Conservation (phyloP, 148 eudicot genomes). For the Cornus controversa region DNA sequence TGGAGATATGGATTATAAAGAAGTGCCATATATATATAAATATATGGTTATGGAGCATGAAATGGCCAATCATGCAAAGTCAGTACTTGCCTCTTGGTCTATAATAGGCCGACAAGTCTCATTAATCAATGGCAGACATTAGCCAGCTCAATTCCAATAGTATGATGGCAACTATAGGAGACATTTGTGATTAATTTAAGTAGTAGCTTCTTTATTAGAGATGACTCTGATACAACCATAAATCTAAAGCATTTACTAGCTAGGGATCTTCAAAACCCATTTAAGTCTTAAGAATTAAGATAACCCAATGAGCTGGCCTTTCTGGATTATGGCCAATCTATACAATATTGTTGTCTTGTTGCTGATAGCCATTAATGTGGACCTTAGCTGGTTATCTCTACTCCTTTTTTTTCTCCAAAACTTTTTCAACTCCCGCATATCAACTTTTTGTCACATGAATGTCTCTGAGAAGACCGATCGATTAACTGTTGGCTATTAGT, state of each 20-base stretch:
- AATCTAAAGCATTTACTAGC: not conserved
- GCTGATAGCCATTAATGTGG: slow-evolving; percentile 15
- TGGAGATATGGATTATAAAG: not conserved
- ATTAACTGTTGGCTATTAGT: too few relatives aligned
- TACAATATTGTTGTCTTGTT: slow-evolving; percentile 5
- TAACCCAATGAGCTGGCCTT: slow-evolving; percentile 23
- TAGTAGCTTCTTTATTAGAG: not conserved
- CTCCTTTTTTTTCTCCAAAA: too few relatives aligned
- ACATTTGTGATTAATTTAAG: slow-evolving; percentile 26
- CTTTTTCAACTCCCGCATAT: too few relatives aligned
- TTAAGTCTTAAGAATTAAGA: not conserved
- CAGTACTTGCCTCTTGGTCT: slow-evolving; percentile 22
- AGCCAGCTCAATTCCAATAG: slow-evolving; percentile 35
- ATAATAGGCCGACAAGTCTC: slow-evolving; percentile 24
- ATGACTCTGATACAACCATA: slow-evolving; percentile 5
- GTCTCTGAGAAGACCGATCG: too few relatives aligned
- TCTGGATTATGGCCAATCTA: slow-evolving; percentile 12
- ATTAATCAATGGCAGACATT: slow-evolving; percentile 31
- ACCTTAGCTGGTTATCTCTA: too few relatives aligned
- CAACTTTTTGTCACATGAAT: too few relatives aligned
- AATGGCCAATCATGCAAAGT: slow-evolving; percentile 14
- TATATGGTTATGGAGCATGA: not conserved
- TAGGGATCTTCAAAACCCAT: not conserved
- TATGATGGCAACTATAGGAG: slow-evolving; percentile 24
- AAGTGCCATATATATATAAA: not conserved